Percentiles rank a stretch among this genome's conserved stretches.
Evolutionary conservation across 2,329 filamentous ascomycete genomes (phyloP).

Genomic region (Phaeosphaeria sp.): DNA sequence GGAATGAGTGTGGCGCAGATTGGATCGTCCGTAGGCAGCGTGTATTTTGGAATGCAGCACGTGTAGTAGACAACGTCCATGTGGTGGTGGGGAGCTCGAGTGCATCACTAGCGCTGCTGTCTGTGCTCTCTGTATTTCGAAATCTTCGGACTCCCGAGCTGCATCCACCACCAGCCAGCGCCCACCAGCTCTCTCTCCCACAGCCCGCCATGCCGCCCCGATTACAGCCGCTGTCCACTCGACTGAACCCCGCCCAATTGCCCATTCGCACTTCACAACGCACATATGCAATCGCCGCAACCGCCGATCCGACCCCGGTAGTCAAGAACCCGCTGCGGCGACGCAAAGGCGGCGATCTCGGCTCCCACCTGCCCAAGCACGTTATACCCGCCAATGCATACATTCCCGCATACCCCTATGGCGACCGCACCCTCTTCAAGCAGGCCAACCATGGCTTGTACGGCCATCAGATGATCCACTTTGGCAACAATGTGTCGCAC

Average conservation of each 20-base stretch:
- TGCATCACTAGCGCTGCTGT: neutral
- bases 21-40: too few species aligned
- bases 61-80: neutral
- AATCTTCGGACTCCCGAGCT: constrained; percentile 37
- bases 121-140: constrained; percentile 14
- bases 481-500: constrained; percentile 77
- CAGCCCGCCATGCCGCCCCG: constrained; percentile 34
- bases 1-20: too few species aligned
- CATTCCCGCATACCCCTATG: constrained; percentile 71
- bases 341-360: constrained; percentile 42
- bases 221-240: constrained; percentile 38
- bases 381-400: constrained; percentile 36
- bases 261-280: constrained; percentile 24
- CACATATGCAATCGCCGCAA: constrained; percentile 38
- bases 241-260: constrained; percentile 15
- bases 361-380: constrained; percentile 44
- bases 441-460: constrained; percentile 80
- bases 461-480: constrained; percentile 73
- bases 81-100: constrained; percentile 1
- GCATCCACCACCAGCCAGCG: neutral
- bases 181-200: too few species aligned
- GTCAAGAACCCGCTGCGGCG: constrained; percentile 36
- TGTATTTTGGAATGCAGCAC: too few species aligned
- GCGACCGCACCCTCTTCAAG: constrained; percentile 74
- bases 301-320: constrained; percentile 17